phyloP scores from a whole-genome alignment of 441 rosid genomes.

The Jatropha multifida region DNA sequence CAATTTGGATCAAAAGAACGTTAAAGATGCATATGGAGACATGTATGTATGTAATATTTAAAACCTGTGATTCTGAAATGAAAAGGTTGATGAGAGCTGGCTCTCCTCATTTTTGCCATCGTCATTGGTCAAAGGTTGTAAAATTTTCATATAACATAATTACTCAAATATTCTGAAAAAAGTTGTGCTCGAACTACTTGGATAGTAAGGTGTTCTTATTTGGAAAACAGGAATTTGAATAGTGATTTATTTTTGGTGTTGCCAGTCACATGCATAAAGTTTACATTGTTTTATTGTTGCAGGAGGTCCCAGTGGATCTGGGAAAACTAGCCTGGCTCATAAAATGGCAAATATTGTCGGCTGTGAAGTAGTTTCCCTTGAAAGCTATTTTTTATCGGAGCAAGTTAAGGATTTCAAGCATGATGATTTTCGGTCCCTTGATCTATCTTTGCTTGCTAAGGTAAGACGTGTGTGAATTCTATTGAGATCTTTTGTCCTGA shows the following conservation, averaged over 20 bases:
- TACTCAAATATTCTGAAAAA: not conserved
- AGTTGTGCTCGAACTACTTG: not conserved
- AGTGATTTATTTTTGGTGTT: not conserved
- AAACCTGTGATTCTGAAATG: not conserved
- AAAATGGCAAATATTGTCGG: conserved; percentile 99
- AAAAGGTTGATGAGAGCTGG: not conserved
- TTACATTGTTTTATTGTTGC: conserved; percentile 28
- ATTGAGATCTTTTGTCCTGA: not conserved
- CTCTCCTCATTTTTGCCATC: not conserved
- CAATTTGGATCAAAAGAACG: not conserved
- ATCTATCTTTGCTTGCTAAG: conserved; percentile 87
- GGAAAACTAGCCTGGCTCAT: conserved; percentile 99
- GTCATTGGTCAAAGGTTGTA: not conserved
- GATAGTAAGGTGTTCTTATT: no score
- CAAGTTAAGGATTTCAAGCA: conserved; percentile 89
- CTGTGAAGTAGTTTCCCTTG: conserved; percentile 99
- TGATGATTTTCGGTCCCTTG: conserved; percentile 91
- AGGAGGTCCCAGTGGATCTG: conserved; percentile 99
- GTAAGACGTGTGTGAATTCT: conserved; percentile 36
- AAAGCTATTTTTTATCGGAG: conserved; percentile 85
- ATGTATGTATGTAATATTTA: not conserved
- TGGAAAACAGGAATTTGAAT: not conserved
- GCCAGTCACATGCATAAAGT: not conserved
- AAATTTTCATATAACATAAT: not conserved
- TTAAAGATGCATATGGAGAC: not conserved